phyloP scores from a whole-genome alignment of 2,329 filamentous ascomycete species.

The Beauveria bassiana region DNA sequence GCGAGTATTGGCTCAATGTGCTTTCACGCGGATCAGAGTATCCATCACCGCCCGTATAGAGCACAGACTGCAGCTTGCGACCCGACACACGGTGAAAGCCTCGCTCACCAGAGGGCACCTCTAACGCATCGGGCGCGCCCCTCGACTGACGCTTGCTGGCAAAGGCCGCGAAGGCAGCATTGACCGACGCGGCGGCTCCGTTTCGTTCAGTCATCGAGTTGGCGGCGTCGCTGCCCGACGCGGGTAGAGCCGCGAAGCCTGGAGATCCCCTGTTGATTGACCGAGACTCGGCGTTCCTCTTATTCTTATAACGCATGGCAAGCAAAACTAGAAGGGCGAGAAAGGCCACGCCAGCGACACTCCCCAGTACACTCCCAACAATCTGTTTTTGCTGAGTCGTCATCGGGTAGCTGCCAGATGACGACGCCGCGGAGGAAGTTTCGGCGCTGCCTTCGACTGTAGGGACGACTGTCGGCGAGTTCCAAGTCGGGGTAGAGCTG shows the following conservation, averaged over 20 bases:
- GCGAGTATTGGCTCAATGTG: conserved; percentile 41
- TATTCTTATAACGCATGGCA: conserved; percentile 49
- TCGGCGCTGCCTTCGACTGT: conserved; percentile 16
- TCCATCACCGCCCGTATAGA: conserved; percentile 55
- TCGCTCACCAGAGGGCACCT: conserved; percentile 36
- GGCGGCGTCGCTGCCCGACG: conserved; percentile 15
- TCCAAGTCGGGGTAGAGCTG: conserved; percentile 2
- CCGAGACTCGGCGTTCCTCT: conserved; percentile 24
- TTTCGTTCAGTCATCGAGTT: conserved; percentile 38
- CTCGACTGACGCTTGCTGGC: conserved; percentile 29
- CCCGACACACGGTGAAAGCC: conserved; percentile 60
- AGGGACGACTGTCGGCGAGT: conserved; percentile 16
- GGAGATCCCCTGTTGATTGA: conserved; percentile 20
- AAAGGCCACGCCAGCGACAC: conserved; percentile 50
- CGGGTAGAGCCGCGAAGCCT: conserved; percentile 17
- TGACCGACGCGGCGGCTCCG: conserved; percentile 31
- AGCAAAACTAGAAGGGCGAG: conserved; percentile 46
- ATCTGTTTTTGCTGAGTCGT: conserved; percentile 32
- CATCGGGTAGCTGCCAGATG: conserved; percentile 17
- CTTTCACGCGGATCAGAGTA: conserved; percentile 44
- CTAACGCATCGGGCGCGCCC: conserved; percentile 15
- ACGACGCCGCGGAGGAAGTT: conserved; percentile 9
- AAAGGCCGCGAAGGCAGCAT: conserved; percentile 40
- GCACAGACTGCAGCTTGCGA: conserved; percentile 55
- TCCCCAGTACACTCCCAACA: conserved; percentile 50